Conservation (phyloP, 768 basidiomycete genomes). For the Leucocoprinus leucothites region DNA sequence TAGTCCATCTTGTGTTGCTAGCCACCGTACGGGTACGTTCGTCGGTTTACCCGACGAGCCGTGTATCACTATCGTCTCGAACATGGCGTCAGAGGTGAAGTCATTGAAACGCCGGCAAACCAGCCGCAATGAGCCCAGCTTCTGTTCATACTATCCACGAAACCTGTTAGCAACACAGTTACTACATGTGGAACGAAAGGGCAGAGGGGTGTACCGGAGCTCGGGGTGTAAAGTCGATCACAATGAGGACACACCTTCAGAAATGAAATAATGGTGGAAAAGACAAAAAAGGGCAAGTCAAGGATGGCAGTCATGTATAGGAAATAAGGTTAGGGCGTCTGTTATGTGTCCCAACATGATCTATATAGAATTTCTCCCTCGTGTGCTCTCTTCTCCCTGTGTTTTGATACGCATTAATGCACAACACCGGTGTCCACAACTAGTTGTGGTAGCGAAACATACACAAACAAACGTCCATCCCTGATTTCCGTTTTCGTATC, state of each 20-base stretch:
- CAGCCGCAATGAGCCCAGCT: background rate
- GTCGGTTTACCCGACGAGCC: background rate
- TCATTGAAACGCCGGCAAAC: slow-evolving; percentile 1
- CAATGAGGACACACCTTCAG: slow-evolving; percentile 2
- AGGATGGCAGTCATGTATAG: slow-evolving; percentile 2
- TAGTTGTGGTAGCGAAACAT: background rate
- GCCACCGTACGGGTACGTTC: background rate
- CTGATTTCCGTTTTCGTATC: slow-evolving; percentile 2
- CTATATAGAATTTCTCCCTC: slow-evolving; percentile 1
- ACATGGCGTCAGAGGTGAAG: background rate
- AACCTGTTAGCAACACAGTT: background rate
- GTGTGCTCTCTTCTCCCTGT: background rate
- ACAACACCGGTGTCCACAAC: slow-evolving; percentile 9
- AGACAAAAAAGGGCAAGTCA: slow-evolving; percentile 1
- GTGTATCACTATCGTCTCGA: slow-evolving; percentile 1
- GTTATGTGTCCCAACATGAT: background rate
- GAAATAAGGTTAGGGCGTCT: background rate
- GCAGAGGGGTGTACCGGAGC: too few species aligned
- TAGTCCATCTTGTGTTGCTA: background rate
- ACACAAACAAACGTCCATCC: background rate
- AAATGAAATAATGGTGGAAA: background rate
- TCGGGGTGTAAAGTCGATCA: too few species aligned
- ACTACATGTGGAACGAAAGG: too few species aligned
- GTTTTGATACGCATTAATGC: background rate
- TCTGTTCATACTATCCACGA: background rate